Evolutionary conservation across 768 basidiomycete species (phyloP), one percentile per base, ranked within the genome.

Genomic region (Mycena rosella): DNA sequence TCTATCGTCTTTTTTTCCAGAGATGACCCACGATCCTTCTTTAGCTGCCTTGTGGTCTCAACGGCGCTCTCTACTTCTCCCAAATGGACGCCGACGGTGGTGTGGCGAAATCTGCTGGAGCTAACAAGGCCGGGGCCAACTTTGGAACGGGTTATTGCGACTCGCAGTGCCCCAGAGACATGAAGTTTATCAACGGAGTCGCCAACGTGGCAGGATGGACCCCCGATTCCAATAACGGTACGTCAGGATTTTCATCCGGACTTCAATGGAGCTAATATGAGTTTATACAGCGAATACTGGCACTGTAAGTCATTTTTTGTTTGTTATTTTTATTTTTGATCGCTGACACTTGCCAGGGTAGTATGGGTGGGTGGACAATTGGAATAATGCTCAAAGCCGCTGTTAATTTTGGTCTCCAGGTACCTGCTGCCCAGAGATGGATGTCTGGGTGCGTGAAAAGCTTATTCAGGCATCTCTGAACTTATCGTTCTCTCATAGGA

Each of bases 101-200:
- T 38, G 73, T 76, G 48, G 65, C 80, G 62, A 78, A 81, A 72
- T 86, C 77, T 8, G 47, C 42, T 78, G 72, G 86, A 36, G 78
- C 70, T 79, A 89, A 89, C 83, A 85, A 64, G 48, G 87, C 88
- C 26, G 83, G 83, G 30, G 80, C 82, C 55, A 78, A 86, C 74
- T 89, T 84, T 77, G 88, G 88, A 60, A 88, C 87, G n/a, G 88
- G 88, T 17, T 89, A 89, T 78, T 89, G 88, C 76, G 88, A 89
- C 75, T 83, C 88, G 20, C 88, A 89, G 77, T 89, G 88, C 79
- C 88, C 88, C 11, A 77, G 80, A 40, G 88, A 88, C 71, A 81
- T 88, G 77, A 89, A 89, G 76, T 89, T 89, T 76, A 88, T 89
- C 76, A 83, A 86, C 76, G 88, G 88, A 18, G 62, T 63, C 7